Conservation (phyloP, 768 basidiomycete species). For the Sarcodon aspratus region DNA sequence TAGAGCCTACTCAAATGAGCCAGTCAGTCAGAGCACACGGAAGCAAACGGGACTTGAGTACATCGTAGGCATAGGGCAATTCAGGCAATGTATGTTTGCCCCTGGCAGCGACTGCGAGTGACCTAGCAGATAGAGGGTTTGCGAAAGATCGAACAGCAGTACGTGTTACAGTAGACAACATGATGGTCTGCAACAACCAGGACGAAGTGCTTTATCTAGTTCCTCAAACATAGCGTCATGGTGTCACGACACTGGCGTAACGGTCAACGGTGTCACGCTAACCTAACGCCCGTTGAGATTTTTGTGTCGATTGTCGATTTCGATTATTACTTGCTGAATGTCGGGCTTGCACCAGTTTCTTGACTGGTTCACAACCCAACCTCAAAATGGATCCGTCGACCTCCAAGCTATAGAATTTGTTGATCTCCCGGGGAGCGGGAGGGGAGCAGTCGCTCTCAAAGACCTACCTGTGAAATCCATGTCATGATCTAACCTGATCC, state of each 20-base stretch:
- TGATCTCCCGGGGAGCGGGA: conserved; percentile 41
- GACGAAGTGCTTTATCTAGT: background rate
- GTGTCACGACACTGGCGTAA: too few relatives aligned
- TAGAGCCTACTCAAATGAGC: conserved; percentile 43
- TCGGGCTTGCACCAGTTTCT: too few relatives aligned
- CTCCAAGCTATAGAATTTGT: conserved; percentile 31
- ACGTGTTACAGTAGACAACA: conserved; percentile 10
- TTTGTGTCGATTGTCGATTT: too few relatives aligned
- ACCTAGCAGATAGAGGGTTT: conserved; percentile 30
- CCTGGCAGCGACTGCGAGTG: conserved; percentile 29
- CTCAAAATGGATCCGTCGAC: conserved; percentile 37
- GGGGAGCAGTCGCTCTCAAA: conserved; percentile 62
- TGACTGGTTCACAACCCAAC: conserved; percentile 44
- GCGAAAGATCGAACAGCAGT: conserved; percentile 17
- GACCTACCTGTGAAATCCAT: conserved; percentile 19
- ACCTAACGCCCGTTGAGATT: too few relatives aligned
- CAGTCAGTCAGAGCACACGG: background rate
- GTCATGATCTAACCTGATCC: background rate
- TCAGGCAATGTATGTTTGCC: conserved; percentile 64
- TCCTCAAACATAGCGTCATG: too few relatives aligned
- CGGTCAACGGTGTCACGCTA: too few relatives aligned
- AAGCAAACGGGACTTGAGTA: conserved; percentile 13
- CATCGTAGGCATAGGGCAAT: conserved; percentile 75
- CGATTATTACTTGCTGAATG: too few relatives aligned
- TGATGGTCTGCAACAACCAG: conserved; percentile 2